Evolutionary conservation across 495 filamentous ascomycete genomes (phyloP), one percentile per base, ranked within the genome.

Genomic region (Aspergillus asperescens): DNA sequence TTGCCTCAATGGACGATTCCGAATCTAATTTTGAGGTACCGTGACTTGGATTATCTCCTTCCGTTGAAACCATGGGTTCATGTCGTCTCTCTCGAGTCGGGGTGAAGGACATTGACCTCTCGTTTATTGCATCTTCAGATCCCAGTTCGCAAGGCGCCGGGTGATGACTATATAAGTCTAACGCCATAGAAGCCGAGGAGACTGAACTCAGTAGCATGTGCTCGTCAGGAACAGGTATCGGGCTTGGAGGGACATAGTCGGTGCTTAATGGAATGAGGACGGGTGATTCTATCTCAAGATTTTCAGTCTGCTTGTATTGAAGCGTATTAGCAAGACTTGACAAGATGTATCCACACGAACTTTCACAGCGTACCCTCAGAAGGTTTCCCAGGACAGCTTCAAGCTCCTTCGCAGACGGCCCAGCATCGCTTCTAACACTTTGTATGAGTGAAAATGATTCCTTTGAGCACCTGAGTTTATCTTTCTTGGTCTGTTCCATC

Each of bases 141-240:
- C 15, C 3, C 7, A 4, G 20, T 24, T 22, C 5, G 0, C 40
- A 12, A 23, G 8, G 12, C 5, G 1, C 20, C 20, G 27, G 19
- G 0, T 2, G 22, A 27, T 8, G 10, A 38, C 18, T 15, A 23
- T 24, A 10, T 16, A 28, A 27, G 23, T 39, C 47, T 7, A 25
- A 20, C 4, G 32, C 40, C 8, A 44, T 38, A 13, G 7, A 28
- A 39, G 43, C 12, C 18, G 52, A 34, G 10, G 57, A 53, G 5
- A 34, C 31, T 18, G 48, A 40, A 43, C 48, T 53, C 6, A 49
- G 52, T 7, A 53, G 52, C 44, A 56, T 53, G 9, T 49, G 25
- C 7, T 48, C 32, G 4, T 29, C 42, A 9, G 45, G 15, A 37
- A 28, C 71, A 16, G 63, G 61, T 71, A 78, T 82, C 4, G 64